Conservation (phyloP, 108 stramenopile species). For the Pseudonitzschia pungens region DNA sequence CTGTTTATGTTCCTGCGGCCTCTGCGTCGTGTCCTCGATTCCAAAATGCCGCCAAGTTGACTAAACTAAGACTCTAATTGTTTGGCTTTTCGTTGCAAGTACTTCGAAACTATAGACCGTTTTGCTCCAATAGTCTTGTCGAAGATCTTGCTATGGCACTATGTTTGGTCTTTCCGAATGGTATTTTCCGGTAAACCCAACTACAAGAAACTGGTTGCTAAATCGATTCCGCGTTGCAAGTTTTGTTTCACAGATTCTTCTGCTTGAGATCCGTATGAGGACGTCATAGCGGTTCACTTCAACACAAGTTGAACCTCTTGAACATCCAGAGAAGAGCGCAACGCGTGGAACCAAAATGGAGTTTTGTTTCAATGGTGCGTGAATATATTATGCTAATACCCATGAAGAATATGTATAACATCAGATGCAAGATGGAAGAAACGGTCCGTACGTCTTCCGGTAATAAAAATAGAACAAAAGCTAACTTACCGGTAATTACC, state of each 20-base stretch:
- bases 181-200: background rate
- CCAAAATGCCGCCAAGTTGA: background rate
- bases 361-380: background rate
- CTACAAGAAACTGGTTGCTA: background rate
- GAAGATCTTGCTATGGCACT: background rate
- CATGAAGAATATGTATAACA: no score
- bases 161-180: slow-evolving; percentile 1
- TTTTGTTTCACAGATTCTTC: background rate
- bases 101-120: background rate
- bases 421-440: no score
- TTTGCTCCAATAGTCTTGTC: background rate
- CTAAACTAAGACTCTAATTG: background rate
- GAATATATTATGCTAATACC: background rate
- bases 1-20: background rate
- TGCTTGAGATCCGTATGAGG: background rate
- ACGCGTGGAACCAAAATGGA: background rate
- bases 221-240: background rate
- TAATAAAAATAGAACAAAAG: no score
- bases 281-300: background rate
- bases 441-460: no score
- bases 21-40: background rate
- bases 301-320: background rate
- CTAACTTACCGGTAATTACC: no score
- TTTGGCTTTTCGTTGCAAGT: background rate
- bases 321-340: background rate